Evolutionary conservation across 495 filamentous ascomycete genomes (phyloP).

Genomic region (Aspergillus hancockii): DNA sequence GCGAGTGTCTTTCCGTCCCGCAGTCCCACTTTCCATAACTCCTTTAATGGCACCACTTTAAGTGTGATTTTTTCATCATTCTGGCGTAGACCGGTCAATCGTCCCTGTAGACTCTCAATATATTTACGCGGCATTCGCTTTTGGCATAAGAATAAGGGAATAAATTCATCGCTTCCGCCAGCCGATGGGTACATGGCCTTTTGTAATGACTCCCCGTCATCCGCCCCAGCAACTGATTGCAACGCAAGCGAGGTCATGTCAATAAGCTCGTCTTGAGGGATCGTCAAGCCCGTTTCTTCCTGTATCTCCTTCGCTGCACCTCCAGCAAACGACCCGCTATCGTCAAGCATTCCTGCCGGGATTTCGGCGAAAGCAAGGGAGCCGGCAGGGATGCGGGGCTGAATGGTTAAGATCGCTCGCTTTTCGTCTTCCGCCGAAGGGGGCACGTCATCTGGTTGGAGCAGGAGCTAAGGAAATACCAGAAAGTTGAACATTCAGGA

Average conservation of each 20-base stretch:
- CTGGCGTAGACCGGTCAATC: conserved; percentile 73
- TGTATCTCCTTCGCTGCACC: conserved; percentile 79
- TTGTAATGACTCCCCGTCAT: conserved; percentile 51
- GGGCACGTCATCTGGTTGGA: conserved; percentile 68
- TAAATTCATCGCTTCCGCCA: conserved; percentile 83
- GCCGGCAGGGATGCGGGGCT: conserved; percentile 79
- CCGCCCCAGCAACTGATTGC: conserved; percentile 25
- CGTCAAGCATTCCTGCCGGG: conserved; percentile 89
- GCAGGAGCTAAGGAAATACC: conserved; percentile 48
- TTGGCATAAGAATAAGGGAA: conserved; percentile 75
- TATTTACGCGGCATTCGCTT: conserved; percentile 62
- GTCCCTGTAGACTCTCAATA: conserved; percentile 71
- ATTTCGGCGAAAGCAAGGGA: conserved; percentile 76
- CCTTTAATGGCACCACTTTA: conserved; percentile 69
- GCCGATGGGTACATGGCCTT: conserved; percentile 72
- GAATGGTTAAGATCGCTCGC: conserved; percentile 75
- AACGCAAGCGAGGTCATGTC: conserved; percentile 68
- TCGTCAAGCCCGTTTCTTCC: conserved; percentile 73
- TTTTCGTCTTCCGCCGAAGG: conserved; percentile 48
- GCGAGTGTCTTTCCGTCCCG: conserved; percentile 80
- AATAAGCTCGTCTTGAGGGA: conserved; percentile 57
- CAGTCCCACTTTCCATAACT: conserved; percentile 75
- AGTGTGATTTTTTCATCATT: conserved; percentile 81
- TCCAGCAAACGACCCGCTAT: conserved; percentile 71
- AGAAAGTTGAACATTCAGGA: neutral